Conservation (phyloP, 148 eudicot genomes). For the Rhododendron kiyosumense region DNA sequence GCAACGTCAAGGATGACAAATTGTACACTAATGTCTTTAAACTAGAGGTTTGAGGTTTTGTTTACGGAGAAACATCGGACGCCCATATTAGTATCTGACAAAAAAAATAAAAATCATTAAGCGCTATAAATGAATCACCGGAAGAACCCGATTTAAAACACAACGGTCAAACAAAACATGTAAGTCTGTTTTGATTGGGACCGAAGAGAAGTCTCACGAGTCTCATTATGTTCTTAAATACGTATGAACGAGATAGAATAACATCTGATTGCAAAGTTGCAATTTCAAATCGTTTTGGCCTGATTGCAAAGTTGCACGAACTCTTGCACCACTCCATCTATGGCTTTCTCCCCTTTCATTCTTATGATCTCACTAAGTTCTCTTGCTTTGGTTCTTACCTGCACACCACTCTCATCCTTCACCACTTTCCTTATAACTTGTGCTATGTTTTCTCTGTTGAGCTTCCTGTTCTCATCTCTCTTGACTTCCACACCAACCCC, state of each 20-base stretch:
- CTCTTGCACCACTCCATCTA: not conserved
- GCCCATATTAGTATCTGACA: not conserved
- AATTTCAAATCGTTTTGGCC: not conserved
- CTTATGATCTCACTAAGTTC: conserved; percentile 5
- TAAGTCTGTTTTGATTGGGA: not conserved
- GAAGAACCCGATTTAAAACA: not conserved
- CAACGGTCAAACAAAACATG: not conserved
- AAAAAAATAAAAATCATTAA: not conserved
- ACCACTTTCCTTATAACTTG: conserved; percentile 16
- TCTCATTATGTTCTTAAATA: not conserved
- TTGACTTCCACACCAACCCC: conserved; percentile 19
- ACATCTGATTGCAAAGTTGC: too few species aligned
- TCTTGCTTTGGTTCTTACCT: conserved; percentile 13
- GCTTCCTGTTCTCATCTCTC: conserved; percentile 9
- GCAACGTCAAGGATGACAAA: not conserved
- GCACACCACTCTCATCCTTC: conserved; percentile 10
- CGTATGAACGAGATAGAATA: not conserved
- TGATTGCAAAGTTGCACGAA: not conserved
- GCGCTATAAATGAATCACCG: not conserved
- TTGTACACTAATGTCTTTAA: not conserved
- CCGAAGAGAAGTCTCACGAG: not conserved
- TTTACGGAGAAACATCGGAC: not conserved
- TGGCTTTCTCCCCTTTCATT: conserved; percentile 4
- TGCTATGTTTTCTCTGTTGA: conserved; percentile 13
- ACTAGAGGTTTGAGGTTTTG: not conserved